These are phyloP conservation scores for Aspergillus avenaceus DNA, from an alignment of 495 filamentous ascomycete genomes.

Conservation along the genomic window DNA sequence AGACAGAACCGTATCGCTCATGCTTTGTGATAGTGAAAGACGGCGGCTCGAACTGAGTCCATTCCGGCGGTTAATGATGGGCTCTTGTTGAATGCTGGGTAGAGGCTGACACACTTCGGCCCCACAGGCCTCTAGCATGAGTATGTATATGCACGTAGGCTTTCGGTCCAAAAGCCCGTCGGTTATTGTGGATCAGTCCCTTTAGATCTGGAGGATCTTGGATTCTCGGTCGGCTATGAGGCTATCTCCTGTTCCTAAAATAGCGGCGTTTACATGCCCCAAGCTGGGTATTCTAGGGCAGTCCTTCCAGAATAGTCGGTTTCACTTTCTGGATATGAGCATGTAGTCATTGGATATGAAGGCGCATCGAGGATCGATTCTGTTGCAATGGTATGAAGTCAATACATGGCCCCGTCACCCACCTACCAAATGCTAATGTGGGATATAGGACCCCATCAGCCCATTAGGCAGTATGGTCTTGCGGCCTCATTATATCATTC, in stretches of 20 bases:
- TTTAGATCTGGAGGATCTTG: background rate
- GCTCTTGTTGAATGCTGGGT: background rate
- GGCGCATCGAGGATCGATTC: background rate
- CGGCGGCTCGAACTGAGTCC: background rate
- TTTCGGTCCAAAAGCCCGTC: background rate
- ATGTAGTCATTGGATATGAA: background rate
- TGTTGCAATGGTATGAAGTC: background rate
- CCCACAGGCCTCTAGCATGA: background rate
- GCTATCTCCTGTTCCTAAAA: background rate
- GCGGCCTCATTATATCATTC: background rate
- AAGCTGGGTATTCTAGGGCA: background rate
- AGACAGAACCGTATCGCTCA: background rate
- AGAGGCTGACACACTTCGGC: background rate
- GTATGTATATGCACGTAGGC: background rate
- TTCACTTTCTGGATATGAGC: background rate
- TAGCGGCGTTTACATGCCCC: background rate
- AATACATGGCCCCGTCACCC: background rate
- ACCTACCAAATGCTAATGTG: background rate
- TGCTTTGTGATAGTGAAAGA: background rate
- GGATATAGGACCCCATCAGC: too few relatives aligned
- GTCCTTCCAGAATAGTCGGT: background rate
- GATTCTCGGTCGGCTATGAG: background rate
- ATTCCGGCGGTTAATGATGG: background rate
- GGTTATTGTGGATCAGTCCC: background rate
- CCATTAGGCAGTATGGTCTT: too few relatives aligned